These are phyloP conservation scores for Suillus subluteus DNA, from an alignment of 768 basidiomycete genomes.

Conservation along the genomic window DNA sequence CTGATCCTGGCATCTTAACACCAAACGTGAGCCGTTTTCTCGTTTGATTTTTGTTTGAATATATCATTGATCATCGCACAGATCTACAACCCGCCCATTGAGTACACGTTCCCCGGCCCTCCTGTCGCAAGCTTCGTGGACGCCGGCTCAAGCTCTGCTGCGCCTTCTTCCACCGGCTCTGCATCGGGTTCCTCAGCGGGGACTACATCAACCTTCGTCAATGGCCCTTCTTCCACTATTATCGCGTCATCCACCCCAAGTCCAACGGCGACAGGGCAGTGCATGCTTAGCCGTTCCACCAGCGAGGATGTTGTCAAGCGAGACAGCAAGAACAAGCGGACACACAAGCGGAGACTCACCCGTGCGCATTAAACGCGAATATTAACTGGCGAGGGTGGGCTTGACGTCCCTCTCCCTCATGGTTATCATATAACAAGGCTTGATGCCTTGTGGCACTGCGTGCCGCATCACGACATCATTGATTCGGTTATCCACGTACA, in stretches of 20 bases:
- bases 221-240: neutral
- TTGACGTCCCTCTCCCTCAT: slow-evolving; percentile 2
- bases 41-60: neutral
- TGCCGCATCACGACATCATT: neutral
- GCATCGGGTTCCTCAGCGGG: slow-evolving; percentile 16
- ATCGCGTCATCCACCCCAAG: slow-evolving; percentile 10
- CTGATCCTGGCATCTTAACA: slow-evolving; percentile 69
- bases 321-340: slow-evolving; percentile 13
- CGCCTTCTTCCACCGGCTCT: slow-evolving; percentile 19
- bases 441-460: neutral
- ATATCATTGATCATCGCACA: slow-evolving; percentile 13
- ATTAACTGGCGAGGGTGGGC: neutral
- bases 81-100: slow-evolving; percentile 35
- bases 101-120: slow-evolving; percentile 60
- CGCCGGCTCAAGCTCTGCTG: slow-evolving; percentile 16
- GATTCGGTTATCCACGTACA: neutral
- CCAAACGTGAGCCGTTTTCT: slow-evolving; percentile 39
- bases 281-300: slow-evolving; percentile 25
- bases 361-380: slow-evolving; percentile 11
- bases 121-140: slow-evolving; percentile 46
- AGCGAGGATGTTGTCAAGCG: slow-evolving; percentile 24
- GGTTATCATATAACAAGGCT: neutral
- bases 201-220: neutral
- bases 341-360: slow-evolving; percentile 30
- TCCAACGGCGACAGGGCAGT: slow-evolving; percentile 13